phyloP scores from a whole-genome alignment of 129 eudicot genomes.

The Flaveria brownii region DNA sequence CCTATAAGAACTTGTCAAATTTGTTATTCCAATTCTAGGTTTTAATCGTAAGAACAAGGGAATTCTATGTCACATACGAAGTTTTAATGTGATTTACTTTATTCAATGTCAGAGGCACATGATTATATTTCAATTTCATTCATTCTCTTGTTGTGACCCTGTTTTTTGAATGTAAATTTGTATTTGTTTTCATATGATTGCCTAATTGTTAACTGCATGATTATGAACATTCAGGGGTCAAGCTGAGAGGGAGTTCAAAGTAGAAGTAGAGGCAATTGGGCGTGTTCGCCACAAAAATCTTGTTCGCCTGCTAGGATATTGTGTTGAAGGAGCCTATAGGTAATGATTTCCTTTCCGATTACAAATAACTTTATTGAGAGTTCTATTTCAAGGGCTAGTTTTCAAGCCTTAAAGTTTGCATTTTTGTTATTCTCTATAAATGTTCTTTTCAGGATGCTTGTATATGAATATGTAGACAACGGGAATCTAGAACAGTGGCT shows the following conservation, averaged over 20 bases:
- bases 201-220: neutral
- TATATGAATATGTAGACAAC: constrained; percentile 90
- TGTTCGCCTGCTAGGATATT: constrained; percentile 85
- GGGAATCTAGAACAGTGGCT: constrained; percentile 99
- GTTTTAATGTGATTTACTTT: neutral
- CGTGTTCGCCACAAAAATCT: constrained; percentile 98
- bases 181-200: neutral
- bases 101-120: neutral
- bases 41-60: constrained; percentile 13
- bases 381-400: constrained; percentile 1
- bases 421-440: neutral
- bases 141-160: neutral
- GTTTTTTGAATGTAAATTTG: neutral
- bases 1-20: neutral
- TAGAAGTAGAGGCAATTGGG: constrained; percentile 93
- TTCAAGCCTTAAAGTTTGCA: neutral
- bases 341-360: constrained; percentile 25
- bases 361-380: neutral
- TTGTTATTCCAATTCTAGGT: neutral
- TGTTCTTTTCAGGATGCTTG: constrained; percentile 73
- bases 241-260: constrained; percentile 93
- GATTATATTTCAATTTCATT: neutral
- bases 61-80: neutral
- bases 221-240: constrained; percentile 70
- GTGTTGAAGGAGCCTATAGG: constrained; percentile 99